A percentile compares a stretch with the other conserved stretches of the same genome.
These are phyloP conservation scores for Ensete ventricosum DNA, from an alignment of 176 grass and related monocot species.

Conservation along the genomic window DNA sequence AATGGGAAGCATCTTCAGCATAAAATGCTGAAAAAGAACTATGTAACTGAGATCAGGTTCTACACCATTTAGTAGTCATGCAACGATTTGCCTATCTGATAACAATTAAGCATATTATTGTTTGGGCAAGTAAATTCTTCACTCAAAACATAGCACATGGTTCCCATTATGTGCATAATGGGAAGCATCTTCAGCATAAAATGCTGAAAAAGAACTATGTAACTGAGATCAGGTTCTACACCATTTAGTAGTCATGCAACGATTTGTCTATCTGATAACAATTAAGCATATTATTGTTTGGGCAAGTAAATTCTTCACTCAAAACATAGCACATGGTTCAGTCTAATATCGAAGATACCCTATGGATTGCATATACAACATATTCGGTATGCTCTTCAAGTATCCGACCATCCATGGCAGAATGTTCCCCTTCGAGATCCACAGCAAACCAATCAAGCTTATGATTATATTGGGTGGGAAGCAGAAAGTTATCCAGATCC, in stretches of 20 bases:
- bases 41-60: neutral
- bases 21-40: neutral
- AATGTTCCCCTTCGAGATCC: conserved; percentile 96
- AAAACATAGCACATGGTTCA: too few species aligned
- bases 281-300: neutral
- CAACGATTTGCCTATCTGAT: neutral
- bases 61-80: neutral
- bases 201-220: neutral
- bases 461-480: conserved; percentile 50
- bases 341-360: conserved; percentile 30
- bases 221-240: neutral
- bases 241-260: neutral
- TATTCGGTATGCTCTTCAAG: conserved; percentile 95
- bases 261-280: too few species aligned
- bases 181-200: too few species aligned
- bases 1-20: neutral
- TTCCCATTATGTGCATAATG: too few species aligned
- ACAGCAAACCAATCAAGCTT: conserved; percentile 89
- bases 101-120: neutral
- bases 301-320: too few species aligned
- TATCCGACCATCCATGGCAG: conserved; percentile 91
- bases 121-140: too few species aligned
- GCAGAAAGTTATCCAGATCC: conserved; percentile 37
- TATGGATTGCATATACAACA: conserved; percentile 88
- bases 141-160: too few species aligned